A percentile compares a stretch with the other conserved stretches of the same genome.
phyloP scores from a whole-genome alignment of 1,284 basidiomycete species.

The Ganoderma boninense region DNA sequence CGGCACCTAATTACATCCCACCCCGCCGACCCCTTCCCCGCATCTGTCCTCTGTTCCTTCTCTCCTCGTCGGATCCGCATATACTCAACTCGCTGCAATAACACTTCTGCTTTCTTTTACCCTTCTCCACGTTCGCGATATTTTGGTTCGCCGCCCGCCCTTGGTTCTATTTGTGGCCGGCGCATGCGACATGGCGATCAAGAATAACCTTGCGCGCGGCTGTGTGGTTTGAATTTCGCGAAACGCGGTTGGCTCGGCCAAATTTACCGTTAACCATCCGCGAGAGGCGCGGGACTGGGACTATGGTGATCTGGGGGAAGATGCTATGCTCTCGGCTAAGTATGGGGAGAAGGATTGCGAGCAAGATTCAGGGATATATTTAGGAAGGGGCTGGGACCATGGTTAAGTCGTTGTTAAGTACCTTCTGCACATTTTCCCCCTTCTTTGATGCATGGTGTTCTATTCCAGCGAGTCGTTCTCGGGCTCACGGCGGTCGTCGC shows the following conservation, averaged over 20 bases:
- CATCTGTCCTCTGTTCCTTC: background rate
- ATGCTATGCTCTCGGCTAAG: background rate
- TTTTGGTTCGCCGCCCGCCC: background rate
- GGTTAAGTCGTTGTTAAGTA: background rate
- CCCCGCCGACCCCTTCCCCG: background rate
- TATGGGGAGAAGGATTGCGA: background rate
- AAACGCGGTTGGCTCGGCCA: background rate
- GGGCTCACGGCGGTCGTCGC: background rate
- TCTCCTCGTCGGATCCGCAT: too few species aligned
- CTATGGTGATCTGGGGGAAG: background rate
- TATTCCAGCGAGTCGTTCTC: background rate
- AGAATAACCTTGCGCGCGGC: background rate
- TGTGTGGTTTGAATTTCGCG: background rate
- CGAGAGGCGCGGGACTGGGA: background rate
- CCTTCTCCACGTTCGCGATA: background rate
- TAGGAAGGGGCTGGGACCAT: background rate
- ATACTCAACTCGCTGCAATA: background rate
- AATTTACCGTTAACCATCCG: background rate
- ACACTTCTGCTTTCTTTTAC: background rate
- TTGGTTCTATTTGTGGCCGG: background rate
- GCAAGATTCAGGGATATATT: background rate
- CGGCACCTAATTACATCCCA: slow-evolving; percentile 55
- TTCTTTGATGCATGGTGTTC: background rate
- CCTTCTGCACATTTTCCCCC: background rate
- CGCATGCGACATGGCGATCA: background rate